Evolutionary conservation across 106 monocot species (phyloP), one percentile per base, ranked within the genome.

Genomic region (Gastrodia elata): DNA sequence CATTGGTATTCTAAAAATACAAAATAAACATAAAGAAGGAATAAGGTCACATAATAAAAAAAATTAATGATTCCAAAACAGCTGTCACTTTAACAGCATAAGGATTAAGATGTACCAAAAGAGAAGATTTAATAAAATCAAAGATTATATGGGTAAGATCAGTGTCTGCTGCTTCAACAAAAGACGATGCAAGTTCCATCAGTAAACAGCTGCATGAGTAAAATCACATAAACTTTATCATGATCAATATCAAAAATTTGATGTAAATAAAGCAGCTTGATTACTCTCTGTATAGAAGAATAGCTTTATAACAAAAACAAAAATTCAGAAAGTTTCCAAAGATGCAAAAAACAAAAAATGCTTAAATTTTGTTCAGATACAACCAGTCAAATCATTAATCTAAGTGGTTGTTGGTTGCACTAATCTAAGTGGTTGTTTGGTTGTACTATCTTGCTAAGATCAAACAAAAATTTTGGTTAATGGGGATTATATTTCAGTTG

Each of bases 101-200:
- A 1, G 14, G 38, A 32, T 24, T 34, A 4, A 38, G 37, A 13
- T 39, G 49, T 92, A 97, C 97, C 93, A 72, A 38, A 55, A 97
- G 77, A 71, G 75, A 80, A 72, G 83, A 76, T 52, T 57, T 88
- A 58, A 88, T 78, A 80, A 78, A 83, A 74, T 80, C 74, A 73
- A 84, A 97, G 35, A 97, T 73, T 74, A 77, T 81, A 64, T 81
- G 72, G 65, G 85, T 74, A 26, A 93, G 75, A 75, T 93, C 90
- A 64, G 82, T 43, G 32, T 88, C 82, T 46, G 90, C 90, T 74
- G 80, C 84, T 39, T 73, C 74, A 49, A 86, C 84, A 79, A 93
- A 80, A 58, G 79, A 76, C 14, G 88, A 88, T 38, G 77, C 72
- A 80, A 97, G 85, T 64, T 93, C 90, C 77, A 97, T 71, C 15